Evolutionary conservation across 352 stramenopile genomes (phyloP).

Genomic region (Phytophthora europaea): DNA sequence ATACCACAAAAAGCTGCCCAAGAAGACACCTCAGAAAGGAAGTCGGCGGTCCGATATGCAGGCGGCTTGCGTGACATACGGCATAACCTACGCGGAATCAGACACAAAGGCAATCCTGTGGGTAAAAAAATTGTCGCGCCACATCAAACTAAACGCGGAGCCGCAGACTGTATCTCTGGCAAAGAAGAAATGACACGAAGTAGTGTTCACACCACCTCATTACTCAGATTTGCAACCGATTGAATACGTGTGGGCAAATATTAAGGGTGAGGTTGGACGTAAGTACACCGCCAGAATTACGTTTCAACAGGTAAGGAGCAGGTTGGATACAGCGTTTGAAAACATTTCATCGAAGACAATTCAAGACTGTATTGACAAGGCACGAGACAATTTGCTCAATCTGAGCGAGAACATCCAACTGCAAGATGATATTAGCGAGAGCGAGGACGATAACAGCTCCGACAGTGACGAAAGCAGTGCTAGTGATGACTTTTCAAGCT

Average conservation of each 20-base stretch:
- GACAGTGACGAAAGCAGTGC: not conserved
- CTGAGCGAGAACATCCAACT: not conserved
- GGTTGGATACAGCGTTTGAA: not conserved
- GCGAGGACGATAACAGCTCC: not conserved
- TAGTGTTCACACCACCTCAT: not conserved
- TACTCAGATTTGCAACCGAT: not conserved
- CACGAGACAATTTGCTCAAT: not conserved
- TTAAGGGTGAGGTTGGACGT: not conserved
- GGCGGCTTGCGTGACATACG: too few relatives aligned
- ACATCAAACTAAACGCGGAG: not conserved
- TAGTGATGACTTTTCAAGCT: not conserved
- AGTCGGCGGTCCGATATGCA: not conserved
- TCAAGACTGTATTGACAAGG: not conserved
- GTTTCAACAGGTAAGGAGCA: not conserved
- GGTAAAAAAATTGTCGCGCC: too few relatives aligned
- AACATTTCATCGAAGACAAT: not conserved
- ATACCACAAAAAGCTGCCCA: not conserved
- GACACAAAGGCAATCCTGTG: too few relatives aligned
- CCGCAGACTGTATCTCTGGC: not conserved
- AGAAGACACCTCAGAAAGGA: not conserved
- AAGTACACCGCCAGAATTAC: not conserved
- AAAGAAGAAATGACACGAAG: not conserved
- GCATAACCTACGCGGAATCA: too few relatives aligned
- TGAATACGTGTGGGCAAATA: not conserved
- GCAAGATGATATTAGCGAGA: too few relatives aligned